Conservation (phyloP, 1,284 basidiomycete species). For the Moesziomyces globuligerus region DNA sequence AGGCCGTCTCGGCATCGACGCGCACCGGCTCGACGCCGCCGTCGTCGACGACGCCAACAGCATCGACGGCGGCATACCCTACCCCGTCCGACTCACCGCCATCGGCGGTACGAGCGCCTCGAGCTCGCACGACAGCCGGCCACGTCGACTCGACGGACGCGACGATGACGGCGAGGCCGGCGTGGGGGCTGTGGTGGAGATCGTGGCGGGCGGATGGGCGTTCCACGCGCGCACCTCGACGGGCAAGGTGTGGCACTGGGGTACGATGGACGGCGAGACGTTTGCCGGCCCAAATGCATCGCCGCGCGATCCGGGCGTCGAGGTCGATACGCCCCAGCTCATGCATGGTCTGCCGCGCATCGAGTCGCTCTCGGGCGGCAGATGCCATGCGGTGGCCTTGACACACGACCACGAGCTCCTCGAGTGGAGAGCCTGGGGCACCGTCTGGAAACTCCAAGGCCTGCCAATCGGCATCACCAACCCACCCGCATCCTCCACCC, state of each 20-base stretch:
- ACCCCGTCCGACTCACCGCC: slow-evolving; percentile 21
- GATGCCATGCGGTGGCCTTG: slow-evolving; percentile 76
- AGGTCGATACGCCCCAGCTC: slow-evolving; percentile 1
- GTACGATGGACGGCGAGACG: slow-evolving; percentile 36
- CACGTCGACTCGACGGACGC: too few species aligned
- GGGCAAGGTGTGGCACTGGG: slow-evolving; percentile 43
- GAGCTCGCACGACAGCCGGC: too few species aligned
- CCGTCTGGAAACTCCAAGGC: slow-evolving; percentile 15
- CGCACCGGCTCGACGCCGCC: background rate
- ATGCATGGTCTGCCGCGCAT: slow-evolving; percentile 19
- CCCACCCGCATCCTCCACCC: background rate
- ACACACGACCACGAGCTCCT: slow-evolving; percentile 25
- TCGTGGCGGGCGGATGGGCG: slow-evolving; percentile 49
- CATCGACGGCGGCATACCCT: slow-evolving; percentile 21
- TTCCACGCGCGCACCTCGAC: slow-evolving; percentile 45
- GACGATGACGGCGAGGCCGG: background rate
- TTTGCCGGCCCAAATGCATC: background rate
- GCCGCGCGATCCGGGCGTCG: slow-evolving; percentile 4
- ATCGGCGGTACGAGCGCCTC: background rate
- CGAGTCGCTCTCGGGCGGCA: slow-evolving; percentile 71
- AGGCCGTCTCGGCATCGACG: slow-evolving; percentile 26
- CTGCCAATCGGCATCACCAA: slow-evolving; percentile 4
- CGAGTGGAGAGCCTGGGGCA: slow-evolving; percentile 50
- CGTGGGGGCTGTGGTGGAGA: slow-evolving; percentile 18
- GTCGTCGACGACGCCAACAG: background rate